These are phyloP conservation scores for Henckelia pumila DNA, from an alignment of 257 asterid genomes.

Conservation along the genomic window DNA sequence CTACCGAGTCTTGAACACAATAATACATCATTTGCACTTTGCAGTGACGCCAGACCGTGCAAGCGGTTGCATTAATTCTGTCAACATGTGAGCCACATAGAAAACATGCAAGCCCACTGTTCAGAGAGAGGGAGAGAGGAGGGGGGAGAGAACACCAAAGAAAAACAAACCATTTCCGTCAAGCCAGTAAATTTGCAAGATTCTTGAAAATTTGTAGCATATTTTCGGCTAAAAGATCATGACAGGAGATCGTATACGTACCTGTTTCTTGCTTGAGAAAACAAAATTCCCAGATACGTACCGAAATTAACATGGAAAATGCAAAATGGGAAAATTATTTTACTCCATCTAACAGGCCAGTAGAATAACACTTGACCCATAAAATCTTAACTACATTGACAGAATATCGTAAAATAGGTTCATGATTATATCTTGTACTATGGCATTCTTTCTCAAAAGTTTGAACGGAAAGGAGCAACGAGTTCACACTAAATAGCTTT, in stretches of 20 bases:
- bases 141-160: background rate
- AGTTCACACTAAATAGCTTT: background rate
- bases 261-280: background rate
- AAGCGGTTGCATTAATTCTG: background rate
- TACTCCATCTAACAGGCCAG: background rate
- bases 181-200: conserved; percentile 18
- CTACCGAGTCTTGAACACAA: background rate
- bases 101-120: conserved; percentile 5
- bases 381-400: background rate
- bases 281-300: background rate
- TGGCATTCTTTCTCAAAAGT: background rate
- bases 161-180: conserved; percentile 18
- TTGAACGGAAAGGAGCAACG: background rate
- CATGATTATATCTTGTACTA: background rate
- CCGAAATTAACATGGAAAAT: background rate
- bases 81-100: background rate
- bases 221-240: background rate
- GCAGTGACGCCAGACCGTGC: background rate
- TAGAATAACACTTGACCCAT: background rate
- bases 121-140: background rate
- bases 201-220: background rate
- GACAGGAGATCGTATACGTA: background rate
- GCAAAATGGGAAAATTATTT: background rate
- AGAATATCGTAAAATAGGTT: background rate
- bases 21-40: background rate